Evolutionary conservation across 2,329 filamentous ascomycete genomes (phyloP).

Genomic region (Cercospora canescens): DNA sequence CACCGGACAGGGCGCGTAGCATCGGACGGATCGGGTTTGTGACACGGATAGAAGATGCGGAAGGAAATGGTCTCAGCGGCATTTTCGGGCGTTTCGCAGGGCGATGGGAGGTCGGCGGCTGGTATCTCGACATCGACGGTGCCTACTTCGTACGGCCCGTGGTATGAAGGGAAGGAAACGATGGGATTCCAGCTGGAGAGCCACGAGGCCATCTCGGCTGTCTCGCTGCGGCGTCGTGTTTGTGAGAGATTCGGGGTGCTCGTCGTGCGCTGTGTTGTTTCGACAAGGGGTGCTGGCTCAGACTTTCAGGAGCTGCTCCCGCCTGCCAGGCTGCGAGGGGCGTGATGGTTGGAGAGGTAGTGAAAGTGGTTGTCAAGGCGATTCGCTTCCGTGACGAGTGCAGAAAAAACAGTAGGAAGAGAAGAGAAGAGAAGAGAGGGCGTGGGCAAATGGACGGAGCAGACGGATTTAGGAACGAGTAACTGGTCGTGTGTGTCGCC

Average conservation of each 20-base stretch:
- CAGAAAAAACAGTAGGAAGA: neutral
- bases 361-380: neutral
- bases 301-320: neutral
- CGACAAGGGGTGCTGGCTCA: neutral
- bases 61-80: slow-evolving; percentile 73
- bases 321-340: neutral
- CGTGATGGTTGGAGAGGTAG: neutral
- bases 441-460: neutral
- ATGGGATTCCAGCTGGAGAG: slow-evolving; percentile 61
- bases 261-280: neutral
- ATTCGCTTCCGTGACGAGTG: neutral
- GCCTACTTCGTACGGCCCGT: slow-evolving; percentile 76
- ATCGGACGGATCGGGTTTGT: slow-evolving; percentile 35
- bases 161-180: slow-evolving; percentile 72
- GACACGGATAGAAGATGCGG: slow-evolving; percentile 77
- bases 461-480: neutral
- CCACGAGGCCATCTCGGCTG: slow-evolving; percentile 26
- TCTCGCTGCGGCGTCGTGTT: neutral
- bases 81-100: slow-evolving; percentile 56
- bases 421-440: neutral
- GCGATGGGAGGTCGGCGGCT: slow-evolving; percentile 56
- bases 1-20: slow-evolving; percentile 66
- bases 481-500: slow-evolving; percentile 2
- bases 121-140: slow-evolving; percentile 81
- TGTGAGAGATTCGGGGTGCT: neutral